Conservation (phyloP, 2,329 filamentous ascomycete genomes). For the Pseudocercospora vitis region DNA sequence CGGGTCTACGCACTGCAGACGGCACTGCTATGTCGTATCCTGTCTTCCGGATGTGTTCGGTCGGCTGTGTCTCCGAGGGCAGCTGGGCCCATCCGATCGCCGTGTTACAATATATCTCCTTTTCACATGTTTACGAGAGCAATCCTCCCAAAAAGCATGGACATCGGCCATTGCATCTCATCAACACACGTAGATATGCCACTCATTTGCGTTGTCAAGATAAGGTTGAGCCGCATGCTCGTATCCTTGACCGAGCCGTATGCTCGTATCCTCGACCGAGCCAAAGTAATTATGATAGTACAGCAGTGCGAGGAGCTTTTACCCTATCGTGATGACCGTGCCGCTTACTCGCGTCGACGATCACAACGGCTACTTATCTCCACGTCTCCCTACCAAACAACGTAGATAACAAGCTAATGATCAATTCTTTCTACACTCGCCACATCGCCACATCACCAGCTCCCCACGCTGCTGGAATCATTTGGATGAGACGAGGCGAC, state of each 20-base stretch:
- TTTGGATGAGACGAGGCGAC: background rate
- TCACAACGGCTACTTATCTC: conserved; percentile 8
- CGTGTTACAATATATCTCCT: background rate
- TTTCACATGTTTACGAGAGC: background rate
- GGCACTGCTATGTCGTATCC: too few relatives aligned
- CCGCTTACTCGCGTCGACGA: conserved; percentile 3
- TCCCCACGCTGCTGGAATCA: background rate
- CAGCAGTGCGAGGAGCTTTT: conserved; percentile 7
- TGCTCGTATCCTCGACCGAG: background rate
- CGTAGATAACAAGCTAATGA: too few relatives aligned
- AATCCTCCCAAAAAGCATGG: background rate
- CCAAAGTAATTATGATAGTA: too few relatives aligned
- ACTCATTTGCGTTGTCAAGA: conserved; percentile 1
- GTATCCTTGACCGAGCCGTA: background rate
- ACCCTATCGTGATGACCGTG: background rate
- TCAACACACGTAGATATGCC: background rate
- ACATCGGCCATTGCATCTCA: too few relatives aligned
- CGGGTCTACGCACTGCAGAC: too few relatives aligned
- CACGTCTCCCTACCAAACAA: conserved; percentile 1
- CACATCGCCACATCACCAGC: background rate
- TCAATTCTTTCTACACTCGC: too few relatives aligned
- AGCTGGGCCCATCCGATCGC: background rate
- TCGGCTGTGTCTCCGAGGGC: background rate
- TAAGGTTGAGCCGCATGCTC: conserved; percentile 6
- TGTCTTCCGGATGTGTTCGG: background rate